A percentile compares a stretch with the other conserved stretches of the same genome.
These are phyloP conservation scores for Baorangia bicolor DNA, from an alignment of 768 basidiomycete species.

Conservation along the genomic window DNA sequence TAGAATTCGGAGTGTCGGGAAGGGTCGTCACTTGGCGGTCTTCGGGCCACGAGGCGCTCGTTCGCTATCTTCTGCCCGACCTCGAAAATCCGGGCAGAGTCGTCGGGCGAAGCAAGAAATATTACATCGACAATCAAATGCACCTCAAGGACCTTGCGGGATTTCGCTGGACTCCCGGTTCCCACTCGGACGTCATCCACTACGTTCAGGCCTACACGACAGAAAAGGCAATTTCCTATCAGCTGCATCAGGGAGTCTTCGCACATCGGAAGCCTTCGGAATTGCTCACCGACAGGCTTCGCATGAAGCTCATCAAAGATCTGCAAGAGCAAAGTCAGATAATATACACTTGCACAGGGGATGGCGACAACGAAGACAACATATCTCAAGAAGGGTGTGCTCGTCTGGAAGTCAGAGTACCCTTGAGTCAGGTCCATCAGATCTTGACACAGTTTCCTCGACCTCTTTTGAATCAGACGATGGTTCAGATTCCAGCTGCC, in stretches of 20 bases:
- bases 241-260: slow-evolving; percentile 6
- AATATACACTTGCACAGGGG: neutral
- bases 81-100: fast-evolving
- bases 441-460: too few relatives aligned
- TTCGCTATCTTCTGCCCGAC: neutral
- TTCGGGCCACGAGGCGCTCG: neutral
- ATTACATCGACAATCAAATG: neutral
- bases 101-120: fast-evolving
- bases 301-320: too few relatives aligned
- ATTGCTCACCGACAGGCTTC: fast-evolving
- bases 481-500: too few relatives aligned
- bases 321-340: neutral
- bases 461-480: too few relatives aligned
- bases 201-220: slow-evolving; percentile 12
- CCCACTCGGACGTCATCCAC: neutral
- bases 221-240: slow-evolving; percentile 5
- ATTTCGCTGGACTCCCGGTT: neutral
- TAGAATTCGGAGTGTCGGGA: neutral
- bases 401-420: neutral
- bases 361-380: neutral
- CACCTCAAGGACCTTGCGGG: slow-evolving; percentile 7
- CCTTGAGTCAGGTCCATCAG: too few relatives aligned
- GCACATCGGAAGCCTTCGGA: neutral
- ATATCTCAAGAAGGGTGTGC: neutral
- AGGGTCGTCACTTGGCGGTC: neutral